Percentiles rank a stretch among this genome's conserved stretches.
Conservation (phyloP, 176 grass and related monocot genomes). For the Oryza rufipogon region DNA sequence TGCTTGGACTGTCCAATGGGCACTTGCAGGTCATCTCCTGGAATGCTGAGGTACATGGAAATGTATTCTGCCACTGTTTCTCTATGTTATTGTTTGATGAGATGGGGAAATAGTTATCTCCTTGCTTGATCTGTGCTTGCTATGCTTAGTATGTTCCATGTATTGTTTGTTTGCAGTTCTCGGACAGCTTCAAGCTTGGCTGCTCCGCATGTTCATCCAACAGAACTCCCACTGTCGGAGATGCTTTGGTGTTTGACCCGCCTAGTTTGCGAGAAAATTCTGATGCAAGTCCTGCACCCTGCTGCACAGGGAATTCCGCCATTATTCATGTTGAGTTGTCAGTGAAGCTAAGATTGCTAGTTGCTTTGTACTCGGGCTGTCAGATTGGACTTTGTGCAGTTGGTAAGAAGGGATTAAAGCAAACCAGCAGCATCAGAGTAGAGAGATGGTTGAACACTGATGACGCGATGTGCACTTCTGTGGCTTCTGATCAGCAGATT, state of each 20-base stretch:
- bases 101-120: slow-evolving; percentile 12
- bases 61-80: slow-evolving; percentile 57
- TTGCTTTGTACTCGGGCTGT: slow-evolving; percentile 79
- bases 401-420: slow-evolving; percentile 90
- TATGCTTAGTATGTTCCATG: slow-evolving; percentile 33
- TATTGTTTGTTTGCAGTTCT: slow-evolving; percentile 62
- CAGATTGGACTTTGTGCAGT: slow-evolving; percentile 82
- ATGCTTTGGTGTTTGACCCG: slow-evolving; percentile 60
- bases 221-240: slow-evolving; percentile 42
- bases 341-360: slow-evolving; percentile 71
- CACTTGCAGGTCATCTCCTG: slow-evolving; percentile 84
- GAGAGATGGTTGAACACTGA: slow-evolving; percentile 79
- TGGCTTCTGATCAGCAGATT: slow-evolving; percentile 91
- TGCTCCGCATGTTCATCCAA: slow-evolving; percentile 58
- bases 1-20: slow-evolving; percentile 87
- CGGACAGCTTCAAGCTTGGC: slow-evolving; percentile 71
- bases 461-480: slow-evolving; percentile 78
- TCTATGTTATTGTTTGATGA: slow-evolving; percentile 40
- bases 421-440: slow-evolving; percentile 57
- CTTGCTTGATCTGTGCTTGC: slow-evolving; percentile 32
- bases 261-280: slow-evolving; percentile 46
- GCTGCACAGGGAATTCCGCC: slow-evolving; percentile 64
- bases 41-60: slow-evolving; percentile 92
- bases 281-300: slow-evolving; percentile 52
- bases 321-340: slow-evolving; percentile 83